Percentiles rank a stretch among this genome's conserved stretches.
Conservation (phyloP, 306 rosid genomes). For the Sechiopsis laciniata region DNA sequence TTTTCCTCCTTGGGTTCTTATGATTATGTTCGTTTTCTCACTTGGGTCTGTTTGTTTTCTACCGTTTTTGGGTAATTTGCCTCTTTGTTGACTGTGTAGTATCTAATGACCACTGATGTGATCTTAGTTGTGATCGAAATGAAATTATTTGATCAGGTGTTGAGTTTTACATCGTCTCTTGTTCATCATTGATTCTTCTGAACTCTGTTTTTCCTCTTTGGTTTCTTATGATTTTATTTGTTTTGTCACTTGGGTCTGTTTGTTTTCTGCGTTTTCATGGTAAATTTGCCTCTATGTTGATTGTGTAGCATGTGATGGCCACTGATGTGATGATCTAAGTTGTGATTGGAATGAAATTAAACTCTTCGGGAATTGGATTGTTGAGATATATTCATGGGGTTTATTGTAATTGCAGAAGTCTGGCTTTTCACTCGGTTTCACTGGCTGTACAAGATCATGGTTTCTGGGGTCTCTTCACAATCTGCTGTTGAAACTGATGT, state of each 20-base stretch:
- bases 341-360: not conserved
- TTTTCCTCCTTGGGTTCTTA: not conserved
- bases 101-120: not conserved
- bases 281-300: not conserved
- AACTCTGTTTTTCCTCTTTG: not conserved
- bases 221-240: not conserved
- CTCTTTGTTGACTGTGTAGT: not conserved
- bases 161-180: too few species aligned
- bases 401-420: not conserved
- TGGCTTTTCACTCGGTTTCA: constrained; percentile 9
- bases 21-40: not conserved
- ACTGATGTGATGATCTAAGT: not conserved
- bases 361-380: not conserved
- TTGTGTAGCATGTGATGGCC: not conserved
- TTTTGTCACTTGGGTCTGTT: not conserved
- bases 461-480: constrained; percentile 45
- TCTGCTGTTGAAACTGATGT: constrained; percentile 30
- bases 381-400: not conserved
- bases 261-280: not conserved
- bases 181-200: too few species aligned
- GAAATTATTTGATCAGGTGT: too few species aligned
- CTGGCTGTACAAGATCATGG: constrained; percentile 35
- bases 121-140: not conserved
- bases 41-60: not conserved
- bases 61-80: not conserved